phyloP scores from a whole-genome alignment of 768 basidiomycete genomes.

The Daedalea quercina region DNA sequence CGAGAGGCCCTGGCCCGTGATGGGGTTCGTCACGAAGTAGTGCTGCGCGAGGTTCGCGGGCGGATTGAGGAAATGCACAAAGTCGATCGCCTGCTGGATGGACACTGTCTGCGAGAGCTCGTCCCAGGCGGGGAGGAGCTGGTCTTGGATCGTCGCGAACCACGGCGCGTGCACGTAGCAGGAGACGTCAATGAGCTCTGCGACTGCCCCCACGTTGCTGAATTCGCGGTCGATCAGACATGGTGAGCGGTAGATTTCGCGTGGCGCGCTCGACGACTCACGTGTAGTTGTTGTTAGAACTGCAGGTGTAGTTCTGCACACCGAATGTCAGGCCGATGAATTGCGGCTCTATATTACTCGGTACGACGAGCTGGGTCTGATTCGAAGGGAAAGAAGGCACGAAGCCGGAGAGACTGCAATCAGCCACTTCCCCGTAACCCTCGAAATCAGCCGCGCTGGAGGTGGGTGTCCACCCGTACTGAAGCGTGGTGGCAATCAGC shows the following conservation, averaged over 20 bases:
- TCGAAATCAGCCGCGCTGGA: not conserved
- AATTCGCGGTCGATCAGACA: not conserved
- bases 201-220: constrained; percentile 37
- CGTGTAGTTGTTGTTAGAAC: constrained; percentile 31
- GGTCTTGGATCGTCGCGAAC: constrained; percentile 15
- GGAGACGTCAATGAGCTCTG: constrained; percentile 26
- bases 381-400: constrained; percentile 21
- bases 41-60: constrained; percentile 26
- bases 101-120: not conserved
- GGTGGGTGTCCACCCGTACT: not conserved
- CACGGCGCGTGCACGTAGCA: constrained; percentile 17
- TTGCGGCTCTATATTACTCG: constrained; percentile 24
- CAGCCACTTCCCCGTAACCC: constrained; percentile 1
- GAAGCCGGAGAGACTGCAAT: constrained; percentile 20
- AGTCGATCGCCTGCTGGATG: constrained; percentile 12
- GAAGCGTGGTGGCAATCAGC: not conserved
- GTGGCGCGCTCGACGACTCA: constrained; percentile 20
- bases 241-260: not conserved
- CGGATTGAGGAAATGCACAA: constrained; percentile 13
- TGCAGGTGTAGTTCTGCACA: constrained; percentile 52
- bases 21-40: constrained; percentile 29
- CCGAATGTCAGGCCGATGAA: constrained; percentile 43
- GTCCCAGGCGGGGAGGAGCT: constrained; percentile 12
- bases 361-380: constrained; percentile 30
- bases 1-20: constrained; percentile 16